Evolutionary conservation across 345 rosid species (phyloP).

Genomic region (Eucalyptus virginea): DNA sequence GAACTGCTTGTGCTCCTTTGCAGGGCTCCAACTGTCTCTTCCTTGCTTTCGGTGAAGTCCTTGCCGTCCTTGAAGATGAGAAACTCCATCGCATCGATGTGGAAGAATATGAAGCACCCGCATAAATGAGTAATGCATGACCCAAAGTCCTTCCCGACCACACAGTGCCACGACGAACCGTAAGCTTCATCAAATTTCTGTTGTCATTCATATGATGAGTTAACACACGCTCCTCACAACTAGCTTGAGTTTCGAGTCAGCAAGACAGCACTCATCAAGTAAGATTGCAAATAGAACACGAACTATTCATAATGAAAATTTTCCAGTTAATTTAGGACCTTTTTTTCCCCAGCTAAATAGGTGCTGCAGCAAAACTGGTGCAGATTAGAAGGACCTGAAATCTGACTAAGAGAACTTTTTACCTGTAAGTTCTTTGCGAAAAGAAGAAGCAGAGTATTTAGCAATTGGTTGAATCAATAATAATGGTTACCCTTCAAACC

Average conservation of each 20-base stretch:
- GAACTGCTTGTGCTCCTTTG: not conserved
- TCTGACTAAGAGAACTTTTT: not conserved
- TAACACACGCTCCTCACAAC: not conserved
- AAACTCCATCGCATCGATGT: constrained; percentile 35
- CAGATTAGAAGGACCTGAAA: not conserved
- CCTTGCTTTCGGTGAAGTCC: constrained; percentile 27
- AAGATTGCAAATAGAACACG: not conserved
- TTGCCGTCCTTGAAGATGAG: constrained; percentile 39
- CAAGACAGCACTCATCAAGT: not conserved
- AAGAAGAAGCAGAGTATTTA: not conserved
- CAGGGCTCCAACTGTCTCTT: constrained; percentile 25
- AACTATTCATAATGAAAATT: not conserved
- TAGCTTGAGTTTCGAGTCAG: not conserved
- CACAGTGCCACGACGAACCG: constrained; percentile 41
- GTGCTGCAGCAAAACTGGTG: not conserved
- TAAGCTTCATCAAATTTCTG: constrained; percentile 40
- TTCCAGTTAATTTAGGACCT: not conserved
- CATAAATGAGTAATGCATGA: constrained; percentile 35
- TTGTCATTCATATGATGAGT: not conserved
- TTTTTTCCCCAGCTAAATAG: not conserved
- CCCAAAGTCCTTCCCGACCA: constrained; percentile 38
- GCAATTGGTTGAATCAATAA: not conserved
- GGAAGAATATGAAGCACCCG: constrained; percentile 37
- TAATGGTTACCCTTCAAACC: not conserved
- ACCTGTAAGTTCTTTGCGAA: not conserved